Percentiles rank a stretch among this genome's conserved stretches.
phyloP scores from a whole-genome alignment of 23 red algal species.

The Gracilaria gracilis region DNA sequence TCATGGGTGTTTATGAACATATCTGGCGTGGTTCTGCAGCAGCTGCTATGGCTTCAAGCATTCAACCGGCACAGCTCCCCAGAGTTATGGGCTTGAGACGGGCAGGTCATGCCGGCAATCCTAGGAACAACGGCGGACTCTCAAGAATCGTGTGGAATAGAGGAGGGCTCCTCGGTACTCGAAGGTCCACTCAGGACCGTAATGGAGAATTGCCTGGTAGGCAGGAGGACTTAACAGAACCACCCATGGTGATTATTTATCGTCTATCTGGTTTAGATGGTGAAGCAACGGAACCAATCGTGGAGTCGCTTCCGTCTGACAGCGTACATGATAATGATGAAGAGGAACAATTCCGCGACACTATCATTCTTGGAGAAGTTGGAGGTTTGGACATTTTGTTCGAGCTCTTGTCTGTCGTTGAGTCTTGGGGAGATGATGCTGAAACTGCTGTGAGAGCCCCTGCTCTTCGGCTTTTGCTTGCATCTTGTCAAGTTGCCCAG shows the following conservation, averaged over 20 bases:
- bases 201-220: constrained; percentile 14
- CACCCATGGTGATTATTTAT: constrained; percentile 61
- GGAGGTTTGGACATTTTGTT: constrained; percentile 72
- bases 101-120: constrained; percentile 11
- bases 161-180: neutral
- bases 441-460: constrained; percentile 65
- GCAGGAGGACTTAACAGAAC: constrained; percentile 7
- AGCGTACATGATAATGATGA: constrained; percentile 55
- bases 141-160: constrained; percentile 44
- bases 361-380: constrained; percentile 55
- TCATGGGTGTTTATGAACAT: constrained; percentile 76
- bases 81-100: constrained; percentile 53
- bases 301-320: constrained; percentile 51
- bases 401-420: constrained; percentile 57
- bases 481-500: constrained; percentile 62
- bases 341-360: constrained; percentile 52
- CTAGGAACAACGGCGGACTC: constrained; percentile 39
- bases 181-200: constrained; percentile 6
- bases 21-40: constrained; percentile 60
- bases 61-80: constrained; percentile 53
- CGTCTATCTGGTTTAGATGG: constrained; percentile 89
- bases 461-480: constrained; percentile 56
- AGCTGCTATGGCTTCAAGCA: constrained; percentile 53
- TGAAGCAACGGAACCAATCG: constrained; percentile 83
- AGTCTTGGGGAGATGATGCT: constrained; percentile 70